Conservation (phyloP, 176 grass and related monocot genomes). For the Triticum timopheevii region DNA sequence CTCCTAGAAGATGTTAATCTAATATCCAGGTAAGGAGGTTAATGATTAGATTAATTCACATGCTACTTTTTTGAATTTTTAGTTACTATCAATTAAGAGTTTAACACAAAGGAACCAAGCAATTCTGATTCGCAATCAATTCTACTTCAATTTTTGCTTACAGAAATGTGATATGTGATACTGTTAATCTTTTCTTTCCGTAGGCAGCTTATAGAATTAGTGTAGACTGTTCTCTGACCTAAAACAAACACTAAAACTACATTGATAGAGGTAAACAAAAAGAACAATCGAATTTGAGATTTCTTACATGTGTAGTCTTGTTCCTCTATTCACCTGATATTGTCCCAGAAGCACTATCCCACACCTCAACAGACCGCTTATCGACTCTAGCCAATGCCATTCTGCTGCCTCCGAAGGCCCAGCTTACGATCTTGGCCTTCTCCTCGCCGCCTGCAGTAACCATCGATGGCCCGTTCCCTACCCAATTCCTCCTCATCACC, state of each 20-base stretch:
- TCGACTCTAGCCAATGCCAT: slow-evolving; percentile 46
- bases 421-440: slow-evolving; percentile 58
- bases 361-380: slow-evolving; percentile 61
- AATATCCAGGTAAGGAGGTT: not conserved
- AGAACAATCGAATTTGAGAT: not conserved
- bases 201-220: not conserved
- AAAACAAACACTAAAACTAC: not conserved
- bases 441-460: not conserved
- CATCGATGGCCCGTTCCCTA: slow-evolving; percentile 45
- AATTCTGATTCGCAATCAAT: not conserved
- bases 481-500: slow-evolving; percentile 75
- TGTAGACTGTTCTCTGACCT: not conserved
- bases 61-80: not conserved
- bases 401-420: slow-evolving; percentile 48
- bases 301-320: slow-evolving; percentile 22
- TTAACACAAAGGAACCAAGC: not conserved
- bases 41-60: not conserved
- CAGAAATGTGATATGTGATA: not conserved
- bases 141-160: not conserved
- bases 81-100: too few relatives aligned
- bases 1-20: not conserved
- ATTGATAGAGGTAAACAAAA: slow-evolving; percentile 15
- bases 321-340: not conserved
- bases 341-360: slow-evolving; percentile 48
- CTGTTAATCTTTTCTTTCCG: not conserved